Base-by-base conservation (phyloP, 352 stramenopile species). In the Phytophthora pluvialis region DNA sequence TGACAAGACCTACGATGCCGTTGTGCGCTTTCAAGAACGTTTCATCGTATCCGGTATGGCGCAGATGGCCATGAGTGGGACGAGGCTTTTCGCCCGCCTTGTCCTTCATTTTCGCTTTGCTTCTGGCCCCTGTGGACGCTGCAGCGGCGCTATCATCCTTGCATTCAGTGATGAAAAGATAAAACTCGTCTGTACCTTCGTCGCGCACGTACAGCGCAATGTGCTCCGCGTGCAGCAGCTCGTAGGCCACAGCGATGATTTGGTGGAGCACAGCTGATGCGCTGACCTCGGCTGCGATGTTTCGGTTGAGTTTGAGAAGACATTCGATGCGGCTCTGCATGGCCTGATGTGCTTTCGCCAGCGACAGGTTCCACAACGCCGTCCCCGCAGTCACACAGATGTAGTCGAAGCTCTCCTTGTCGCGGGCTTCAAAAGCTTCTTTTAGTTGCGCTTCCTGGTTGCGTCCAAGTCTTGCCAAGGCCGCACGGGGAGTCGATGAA, bases 321-420 rank as follows among this genome's bases (percentile, higher is more conserved):
- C 83, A 83, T 42, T 92, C 80, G 60, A 92, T 90, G 42, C 83
- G 83, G n/a, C 71, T 73, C 48, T 92, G 83, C 29, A 81, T 83
- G 9, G 73, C 76, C 42, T 90, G 83, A 0, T 81, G 81, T 35
- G 86, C 81, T 33, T 76, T 76, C n/a, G 81, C 73, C 10, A 90
- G 68, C 11, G 80, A 83, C n/a, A 92, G 40, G 33, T 92, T 92
- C 83, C 81, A 92, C 43, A 90, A 78, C 26, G 83, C 83, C 3
- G 81, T 82, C 4, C 83, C 81, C 1, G 78, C 69, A 35, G 88
- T 77, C 7, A 90, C 77, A 2, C 67, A 77, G 25, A 91, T 76
- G 55, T 86, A 86, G 43, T 78, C 64, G 39, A 89, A 74, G 52
- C 77, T 86, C 36, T 75, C 67, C 49, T 78, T 84, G 45, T 87